Conservation (phyloP, 345 rosid genomes). For the Leavenworthia alabamica region DNA sequence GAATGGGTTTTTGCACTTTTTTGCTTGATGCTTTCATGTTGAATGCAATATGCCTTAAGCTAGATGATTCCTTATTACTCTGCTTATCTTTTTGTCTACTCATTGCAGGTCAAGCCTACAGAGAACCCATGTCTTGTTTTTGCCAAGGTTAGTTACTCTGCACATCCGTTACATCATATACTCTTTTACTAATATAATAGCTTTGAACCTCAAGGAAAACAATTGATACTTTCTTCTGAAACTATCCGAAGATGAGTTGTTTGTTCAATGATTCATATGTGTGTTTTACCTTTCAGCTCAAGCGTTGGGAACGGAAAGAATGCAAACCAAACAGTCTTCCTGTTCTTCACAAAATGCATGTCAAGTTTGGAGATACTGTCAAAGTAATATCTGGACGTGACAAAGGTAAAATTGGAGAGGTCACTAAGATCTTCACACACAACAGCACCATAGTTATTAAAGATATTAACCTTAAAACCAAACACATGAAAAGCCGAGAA, state of each 20-base stretch:
- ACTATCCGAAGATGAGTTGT: background rate
- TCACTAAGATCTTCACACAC: conserved; percentile 61
- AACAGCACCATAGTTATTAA: conserved; percentile 67
- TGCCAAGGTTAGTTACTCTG: conserved; percentile 42
- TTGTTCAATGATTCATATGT: background rate
- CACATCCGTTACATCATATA: background rate
- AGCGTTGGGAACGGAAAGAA: conserved; percentile 82
- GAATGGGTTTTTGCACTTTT: background rate
- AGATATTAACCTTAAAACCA: conserved; percentile 86
- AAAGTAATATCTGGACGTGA: conserved; percentile 77
- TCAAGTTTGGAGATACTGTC: conserved; percentile 81
- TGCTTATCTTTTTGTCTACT: conserved; percentile 23
- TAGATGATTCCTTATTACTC: background rate
- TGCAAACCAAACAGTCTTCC: conserved; percentile 96
- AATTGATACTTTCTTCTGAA: background rate
- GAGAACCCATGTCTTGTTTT: conserved; percentile 59
- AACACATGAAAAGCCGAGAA: conserved; percentile 84
- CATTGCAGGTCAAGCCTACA: conserved; percentile 49
- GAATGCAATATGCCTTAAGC: background rate
- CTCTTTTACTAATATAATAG: background rate
- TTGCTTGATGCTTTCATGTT: conserved; percentile 7
- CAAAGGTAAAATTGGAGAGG: conserved; percentile 81
- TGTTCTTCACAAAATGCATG: conserved; percentile 79
- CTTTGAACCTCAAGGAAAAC: background rate
- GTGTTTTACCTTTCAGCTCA: conserved; percentile 43